A percentile compares a stretch with the other conserved stretches of the same genome.
phyloP scores from a whole-genome alignment of 345 rosid species.

The Syzygium oleosum region DNA sequence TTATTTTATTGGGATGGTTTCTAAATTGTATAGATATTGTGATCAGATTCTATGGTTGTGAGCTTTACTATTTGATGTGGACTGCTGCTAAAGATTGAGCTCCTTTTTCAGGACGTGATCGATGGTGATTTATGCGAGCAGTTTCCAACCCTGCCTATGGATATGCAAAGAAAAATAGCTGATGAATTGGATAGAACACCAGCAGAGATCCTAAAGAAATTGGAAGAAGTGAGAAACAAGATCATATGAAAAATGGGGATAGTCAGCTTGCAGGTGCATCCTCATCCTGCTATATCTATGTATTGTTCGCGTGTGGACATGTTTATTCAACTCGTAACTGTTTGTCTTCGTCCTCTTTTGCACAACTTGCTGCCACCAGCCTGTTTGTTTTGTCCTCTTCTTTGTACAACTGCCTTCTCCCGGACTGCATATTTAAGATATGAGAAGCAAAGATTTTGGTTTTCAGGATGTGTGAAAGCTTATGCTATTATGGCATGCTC shows the following conservation, averaged over 20 bases:
- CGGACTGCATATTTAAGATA: background rate
- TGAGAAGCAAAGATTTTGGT: background rate
- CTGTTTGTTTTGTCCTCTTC: background rate
- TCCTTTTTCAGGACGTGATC: slow-evolving; percentile 72
- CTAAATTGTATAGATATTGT: background rate
- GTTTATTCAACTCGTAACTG: background rate
- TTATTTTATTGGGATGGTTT: background rate
- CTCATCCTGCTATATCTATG: background rate
- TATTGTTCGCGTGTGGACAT: background rate
- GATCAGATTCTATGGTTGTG: background rate
- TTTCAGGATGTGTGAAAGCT: background rate
- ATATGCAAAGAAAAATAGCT: slow-evolving; percentile 82
- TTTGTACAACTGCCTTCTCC: background rate
- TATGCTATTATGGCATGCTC: background rate
- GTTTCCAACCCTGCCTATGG: slow-evolving; percentile 83
- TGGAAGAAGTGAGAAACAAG: slow-evolving; percentile 84
- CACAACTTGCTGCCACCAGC: background rate
- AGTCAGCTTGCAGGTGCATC: background rate
- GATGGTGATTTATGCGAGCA: slow-evolving; percentile 99
- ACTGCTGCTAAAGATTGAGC: background rate
- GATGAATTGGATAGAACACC: slow-evolving; percentile 96
- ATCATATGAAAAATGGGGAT: slow-evolving; percentile 32
- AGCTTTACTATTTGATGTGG: background rate
- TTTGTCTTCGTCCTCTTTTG: background rate
- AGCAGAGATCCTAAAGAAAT: slow-evolving; percentile 95